phyloP scores from a whole-genome alignment of 371 early-diverging fungal genomes.

The Capniomyces stellatus region DNA sequence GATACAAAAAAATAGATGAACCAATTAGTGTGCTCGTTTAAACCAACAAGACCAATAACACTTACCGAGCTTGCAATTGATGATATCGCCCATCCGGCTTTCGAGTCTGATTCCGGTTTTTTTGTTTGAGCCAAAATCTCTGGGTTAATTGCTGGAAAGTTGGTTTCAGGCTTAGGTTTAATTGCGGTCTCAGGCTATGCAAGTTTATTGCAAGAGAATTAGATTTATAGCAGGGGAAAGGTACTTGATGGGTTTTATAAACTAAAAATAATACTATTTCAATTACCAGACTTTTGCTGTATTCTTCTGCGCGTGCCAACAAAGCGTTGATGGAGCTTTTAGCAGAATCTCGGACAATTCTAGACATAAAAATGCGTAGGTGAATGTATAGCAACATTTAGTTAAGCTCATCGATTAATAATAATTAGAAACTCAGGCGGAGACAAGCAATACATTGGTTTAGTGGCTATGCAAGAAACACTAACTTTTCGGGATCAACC shows the following conservation, averaged over 20 bases:
- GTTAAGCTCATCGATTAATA: too few relatives aligned
- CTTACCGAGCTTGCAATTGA: conserved; percentile 31
- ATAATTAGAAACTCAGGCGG: too few relatives aligned
- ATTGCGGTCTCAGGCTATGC: conserved; percentile 10
- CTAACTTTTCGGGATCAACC: conserved; percentile 65
- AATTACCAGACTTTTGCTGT: conserved; percentile 50
- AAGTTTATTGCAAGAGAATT: too few relatives aligned
- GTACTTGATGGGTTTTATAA: too few relatives aligned
- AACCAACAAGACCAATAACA: conserved; percentile 38
- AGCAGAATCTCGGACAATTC: conserved; percentile 59
- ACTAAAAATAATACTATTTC: too few relatives aligned
- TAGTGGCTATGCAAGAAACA: too few relatives aligned
- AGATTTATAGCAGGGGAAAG: too few relatives aligned
- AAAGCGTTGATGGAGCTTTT: conserved; percentile 49
- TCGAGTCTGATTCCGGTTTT: conserved; percentile 26
- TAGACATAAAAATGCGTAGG: not conserved
- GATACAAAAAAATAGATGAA: too few relatives aligned
- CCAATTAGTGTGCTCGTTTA: too few relatives aligned
- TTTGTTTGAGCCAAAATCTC: conserved; percentile 1
- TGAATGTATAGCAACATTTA: too few relatives aligned
- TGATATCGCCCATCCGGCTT: conserved; percentile 63
- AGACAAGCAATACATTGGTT: too few relatives aligned
- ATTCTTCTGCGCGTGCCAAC: conserved; percentile 39
- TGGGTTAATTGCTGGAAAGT: not conserved
- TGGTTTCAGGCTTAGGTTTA: not conserved